Evolutionary conservation across 306 rosid genomes (phyloP).

Genomic region (Pueraria montana): DNA sequence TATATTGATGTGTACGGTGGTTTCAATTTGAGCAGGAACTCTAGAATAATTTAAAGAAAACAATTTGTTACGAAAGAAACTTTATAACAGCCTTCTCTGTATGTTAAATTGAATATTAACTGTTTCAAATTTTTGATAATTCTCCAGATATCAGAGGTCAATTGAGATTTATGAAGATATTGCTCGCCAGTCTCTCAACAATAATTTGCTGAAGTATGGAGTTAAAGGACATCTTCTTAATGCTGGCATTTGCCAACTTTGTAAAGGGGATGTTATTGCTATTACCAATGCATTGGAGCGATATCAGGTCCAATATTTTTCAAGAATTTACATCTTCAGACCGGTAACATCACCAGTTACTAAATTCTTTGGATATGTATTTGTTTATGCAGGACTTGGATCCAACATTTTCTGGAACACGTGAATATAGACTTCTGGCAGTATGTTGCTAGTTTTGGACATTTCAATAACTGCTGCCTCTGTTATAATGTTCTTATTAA

Average conservation of each 20-base stretch:
- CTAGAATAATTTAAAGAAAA: constrained; percentile 20
- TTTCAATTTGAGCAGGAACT: constrained; percentile 16
- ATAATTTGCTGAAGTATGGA: constrained; percentile 89
- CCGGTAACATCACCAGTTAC: constrained; percentile 27
- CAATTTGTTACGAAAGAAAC: not conserved
- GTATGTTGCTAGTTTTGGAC: constrained; percentile 57
- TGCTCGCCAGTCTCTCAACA: constrained; percentile 92
- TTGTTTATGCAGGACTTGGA: constrained; percentile 83
- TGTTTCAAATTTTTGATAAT: constrained; percentile 16
- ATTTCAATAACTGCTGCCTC: constrained; percentile 4
- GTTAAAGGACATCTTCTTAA: constrained; percentile 98
- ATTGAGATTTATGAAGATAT: constrained; percentile 88
- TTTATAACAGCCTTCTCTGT: constrained; percentile 28
- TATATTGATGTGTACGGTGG: not conserved
- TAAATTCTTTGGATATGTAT: constrained; percentile 34
- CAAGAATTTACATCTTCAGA: constrained; percentile 42
- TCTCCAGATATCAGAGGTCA: constrained; percentile 78
- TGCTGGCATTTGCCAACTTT: constrained; percentile 96
- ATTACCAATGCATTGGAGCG: constrained; percentile 91
- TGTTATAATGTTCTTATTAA: not conserved
- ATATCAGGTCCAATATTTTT: constrained; percentile 77
- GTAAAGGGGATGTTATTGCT: constrained; percentile 84
- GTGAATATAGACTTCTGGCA: constrained; percentile 83
- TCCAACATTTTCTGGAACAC: constrained; percentile 96
- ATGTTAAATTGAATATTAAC: constrained; percentile 16